Percentiles rank a stretch among this genome's conserved stretches.
phyloP scores from a whole-genome alignment of 2,329 filamentous ascomycete genomes.

The Colletotrichum salicis region DNA sequence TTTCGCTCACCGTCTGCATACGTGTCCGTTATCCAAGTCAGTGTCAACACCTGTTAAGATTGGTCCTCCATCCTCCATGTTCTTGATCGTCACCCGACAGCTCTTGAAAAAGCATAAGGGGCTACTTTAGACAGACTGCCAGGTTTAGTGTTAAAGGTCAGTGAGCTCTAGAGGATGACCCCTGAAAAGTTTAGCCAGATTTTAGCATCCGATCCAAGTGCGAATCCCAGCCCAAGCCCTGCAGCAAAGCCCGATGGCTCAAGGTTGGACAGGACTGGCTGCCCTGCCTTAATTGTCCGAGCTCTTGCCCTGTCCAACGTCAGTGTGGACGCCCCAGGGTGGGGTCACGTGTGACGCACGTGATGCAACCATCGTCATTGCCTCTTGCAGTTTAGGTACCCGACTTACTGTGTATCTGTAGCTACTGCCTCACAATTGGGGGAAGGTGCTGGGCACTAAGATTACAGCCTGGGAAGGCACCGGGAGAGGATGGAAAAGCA shows the following conservation, averaged over 20 bases:
- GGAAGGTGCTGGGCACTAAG: neutral
- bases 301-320: constrained; percentile 4
- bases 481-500: neutral
- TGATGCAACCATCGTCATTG: constrained; percentile 11
- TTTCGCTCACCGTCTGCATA: too few relatives aligned
- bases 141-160: neutral
- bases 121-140: neutral
- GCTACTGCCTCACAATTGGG: neutral
- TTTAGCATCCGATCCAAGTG: constrained; percentile 26
- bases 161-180: constrained; percentile 26
- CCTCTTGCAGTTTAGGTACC: neutral
- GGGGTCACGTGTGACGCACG: constrained; percentile 32
- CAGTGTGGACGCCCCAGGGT: constrained; percentile 14
- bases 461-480: neutral
- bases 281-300: neutral
- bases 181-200: constrained; percentile 22
- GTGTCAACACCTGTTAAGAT: neutral
- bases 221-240: constrained; percentile 22
- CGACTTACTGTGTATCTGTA: too few relatives aligned
- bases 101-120: neutral
- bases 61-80: too few relatives aligned
- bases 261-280: neutral
- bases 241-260: constrained; percentile 11
- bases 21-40: too few relatives aligned
- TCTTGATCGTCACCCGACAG: too few relatives aligned